phyloP scores from a whole-genome alignment of 2,329 filamentous ascomycete genomes.

The Colletotrichum sp. region DNA sequence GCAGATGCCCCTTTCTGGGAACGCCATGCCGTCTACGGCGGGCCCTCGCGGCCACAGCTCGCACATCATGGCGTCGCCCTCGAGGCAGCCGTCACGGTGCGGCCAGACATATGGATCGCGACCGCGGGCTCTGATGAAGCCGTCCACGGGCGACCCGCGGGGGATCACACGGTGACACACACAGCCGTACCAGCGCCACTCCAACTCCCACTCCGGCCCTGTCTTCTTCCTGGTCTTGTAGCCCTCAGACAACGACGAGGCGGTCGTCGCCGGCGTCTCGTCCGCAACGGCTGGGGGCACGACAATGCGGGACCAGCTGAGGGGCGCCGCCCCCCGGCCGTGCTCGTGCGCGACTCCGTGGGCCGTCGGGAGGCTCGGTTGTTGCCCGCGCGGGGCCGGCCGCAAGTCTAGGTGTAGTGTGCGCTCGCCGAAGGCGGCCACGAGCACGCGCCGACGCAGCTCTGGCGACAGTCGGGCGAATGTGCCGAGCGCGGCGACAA shows the following conservation, averaged over 20 bases:
- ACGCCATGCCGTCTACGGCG: background rate
- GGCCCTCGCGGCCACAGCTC: constrained; percentile 24
- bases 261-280: background rate
- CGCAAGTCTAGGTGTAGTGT: constrained; percentile 29
- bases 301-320: background rate
- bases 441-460: constrained; percentile 34
- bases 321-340: background rate
- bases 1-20: background rate
- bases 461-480: constrained; percentile 33
- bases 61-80: constrained; percentile 12
- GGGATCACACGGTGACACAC: constrained; percentile 28
- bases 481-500: background rate
- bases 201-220: background rate
- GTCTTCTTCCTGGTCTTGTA: background rate
- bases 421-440: constrained; percentile 25
- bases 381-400: background rate
- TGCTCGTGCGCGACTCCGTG: background rate
- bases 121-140: background rate
- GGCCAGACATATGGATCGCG: background rate
- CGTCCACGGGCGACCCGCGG: background rate
- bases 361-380: background rate
- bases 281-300: accelerated
- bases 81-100: background rate
- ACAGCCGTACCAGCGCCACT: constrained; percentile 29
- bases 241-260: background rate